phyloP scores from a whole-genome alignment of 106 monocot genomes.

The Xerophyta viscosa region DNA sequence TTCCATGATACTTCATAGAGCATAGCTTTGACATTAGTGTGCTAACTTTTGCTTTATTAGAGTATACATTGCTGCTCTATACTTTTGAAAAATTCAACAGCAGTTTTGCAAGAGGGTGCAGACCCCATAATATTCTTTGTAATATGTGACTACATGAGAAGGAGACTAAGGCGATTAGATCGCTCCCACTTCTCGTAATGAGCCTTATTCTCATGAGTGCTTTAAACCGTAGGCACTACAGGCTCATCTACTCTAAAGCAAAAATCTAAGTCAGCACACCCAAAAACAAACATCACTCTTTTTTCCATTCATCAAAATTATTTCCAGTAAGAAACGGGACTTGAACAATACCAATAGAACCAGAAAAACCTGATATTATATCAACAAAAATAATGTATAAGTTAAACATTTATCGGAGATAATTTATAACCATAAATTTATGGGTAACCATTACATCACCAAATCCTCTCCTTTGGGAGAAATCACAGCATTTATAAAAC shows the following conservation, averaged over 20 bases:
- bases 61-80: conserved; percentile 4
- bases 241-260: not conserved
- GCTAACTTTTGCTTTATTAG: conserved; percentile 1
- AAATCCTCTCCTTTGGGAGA: too few relatives aligned
- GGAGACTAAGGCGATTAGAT: conserved; percentile 8
- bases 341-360: too few relatives aligned
- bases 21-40: conserved; percentile 2
- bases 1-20: not conserved
- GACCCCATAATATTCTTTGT: not conserved
- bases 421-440: too few relatives aligned
- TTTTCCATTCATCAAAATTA: not conserved
- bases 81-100: not conserved
- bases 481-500: too few relatives aligned
- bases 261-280: not conserved
- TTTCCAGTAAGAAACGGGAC: too few relatives aligned
- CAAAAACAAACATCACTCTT: not conserved
- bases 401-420: too few relatives aligned
- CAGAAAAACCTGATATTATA: too few relatives aligned
- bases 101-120: not conserved
- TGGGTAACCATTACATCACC: too few relatives aligned
- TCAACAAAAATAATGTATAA: too few relatives aligned
- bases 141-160: not conserved
- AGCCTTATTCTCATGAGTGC: not conserved
- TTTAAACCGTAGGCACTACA: not conserved
- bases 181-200: conserved; percentile 6